These are phyloP conservation scores for Aspergillus campestris DNA, from an alignment of 495 filamentous ascomycete genomes.

Conservation along the genomic window DNA sequence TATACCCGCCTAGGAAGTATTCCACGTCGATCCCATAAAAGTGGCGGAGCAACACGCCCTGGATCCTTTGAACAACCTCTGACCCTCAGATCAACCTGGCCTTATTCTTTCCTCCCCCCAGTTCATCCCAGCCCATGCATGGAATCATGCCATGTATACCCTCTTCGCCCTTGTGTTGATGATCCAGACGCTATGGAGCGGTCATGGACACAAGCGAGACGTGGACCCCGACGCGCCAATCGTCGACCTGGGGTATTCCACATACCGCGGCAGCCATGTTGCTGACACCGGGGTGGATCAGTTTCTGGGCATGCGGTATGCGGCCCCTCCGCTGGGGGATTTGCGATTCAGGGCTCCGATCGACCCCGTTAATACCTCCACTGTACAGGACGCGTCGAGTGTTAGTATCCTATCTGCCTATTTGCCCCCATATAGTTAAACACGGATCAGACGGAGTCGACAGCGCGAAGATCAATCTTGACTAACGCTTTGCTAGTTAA, in stretches of 20 bases:
- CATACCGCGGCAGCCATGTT: conserved; percentile 25
- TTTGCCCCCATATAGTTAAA: background rate
- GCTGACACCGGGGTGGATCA: conserved; percentile 38
- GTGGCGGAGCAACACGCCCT: no score
- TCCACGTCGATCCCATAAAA: no score
- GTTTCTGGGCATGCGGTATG: conserved; percentile 55
- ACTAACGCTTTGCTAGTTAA: no score
- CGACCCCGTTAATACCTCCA: conserved; percentile 29
- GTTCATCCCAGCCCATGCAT: no score
- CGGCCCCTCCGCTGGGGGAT: conserved; percentile 43
- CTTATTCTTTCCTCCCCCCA: no score
- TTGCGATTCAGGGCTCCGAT: conserved; percentile 47
- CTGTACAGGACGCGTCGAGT: conserved; percentile 30
- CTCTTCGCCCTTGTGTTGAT: no score
- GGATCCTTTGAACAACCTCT: no score
- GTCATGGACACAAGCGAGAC: no score
- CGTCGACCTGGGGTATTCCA: conserved; percentile 32
- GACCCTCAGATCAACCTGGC: no score
- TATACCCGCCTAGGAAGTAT: no score
- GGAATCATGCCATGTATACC: no score
- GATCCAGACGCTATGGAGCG: no score
- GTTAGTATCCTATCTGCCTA: conserved; percentile 7
- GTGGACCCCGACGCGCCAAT: conserved; percentile 1
- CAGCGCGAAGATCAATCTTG: conserved; percentile 2
- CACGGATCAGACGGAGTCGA: conserved; percentile 19